Evolutionary conservation across 106 monocot genomes (phyloP).

Genomic region (Vanilla planifolia): DNA sequence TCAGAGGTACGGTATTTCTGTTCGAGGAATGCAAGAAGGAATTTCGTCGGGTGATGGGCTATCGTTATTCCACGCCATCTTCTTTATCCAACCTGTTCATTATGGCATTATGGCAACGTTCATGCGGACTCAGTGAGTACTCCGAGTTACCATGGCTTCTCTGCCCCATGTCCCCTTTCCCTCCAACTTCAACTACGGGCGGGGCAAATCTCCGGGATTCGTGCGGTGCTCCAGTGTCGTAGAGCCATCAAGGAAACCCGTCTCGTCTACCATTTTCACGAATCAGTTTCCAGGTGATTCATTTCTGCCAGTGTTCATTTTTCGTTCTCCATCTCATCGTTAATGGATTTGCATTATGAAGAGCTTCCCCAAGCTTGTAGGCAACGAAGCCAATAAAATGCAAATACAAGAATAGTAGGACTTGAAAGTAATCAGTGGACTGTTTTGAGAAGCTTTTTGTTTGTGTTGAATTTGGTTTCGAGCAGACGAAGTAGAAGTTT

Average conservation of each 20-base stretch:
- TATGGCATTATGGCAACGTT: too few species aligned
- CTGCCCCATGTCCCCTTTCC: background rate
- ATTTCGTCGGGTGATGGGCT: too few species aligned
- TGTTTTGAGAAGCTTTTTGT: background rate
- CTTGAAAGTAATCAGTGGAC: background rate
- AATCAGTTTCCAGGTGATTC: conserved; percentile 32
- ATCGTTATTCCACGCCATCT: too few species aligned
- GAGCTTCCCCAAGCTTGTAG: background rate
- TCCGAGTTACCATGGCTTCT: conserved; percentile 1
- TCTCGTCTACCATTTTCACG: conserved; percentile 6
- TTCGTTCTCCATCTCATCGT: background rate
- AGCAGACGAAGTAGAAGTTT: too few species aligned
- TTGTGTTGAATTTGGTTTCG: background rate
- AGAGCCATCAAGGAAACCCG: background rate
- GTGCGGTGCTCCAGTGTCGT: conserved; percentile 23
- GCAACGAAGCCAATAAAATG: too few species aligned
- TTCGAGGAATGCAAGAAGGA: too few species aligned
- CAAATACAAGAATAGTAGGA: too few species aligned
- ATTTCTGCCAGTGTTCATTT: background rate
- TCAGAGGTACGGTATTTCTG: too few species aligned
- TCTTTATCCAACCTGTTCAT: too few species aligned
- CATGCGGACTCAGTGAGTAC: too few species aligned
- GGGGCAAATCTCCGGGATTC: conserved; percentile 18
- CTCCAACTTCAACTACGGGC: conserved; percentile 9
- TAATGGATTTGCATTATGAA: background rate